These are phyloP conservation scores for Triangularia setosa DNA, from an alignment of 2,329 filamentous ascomycete genomes.

Conservation along the genomic window DNA sequence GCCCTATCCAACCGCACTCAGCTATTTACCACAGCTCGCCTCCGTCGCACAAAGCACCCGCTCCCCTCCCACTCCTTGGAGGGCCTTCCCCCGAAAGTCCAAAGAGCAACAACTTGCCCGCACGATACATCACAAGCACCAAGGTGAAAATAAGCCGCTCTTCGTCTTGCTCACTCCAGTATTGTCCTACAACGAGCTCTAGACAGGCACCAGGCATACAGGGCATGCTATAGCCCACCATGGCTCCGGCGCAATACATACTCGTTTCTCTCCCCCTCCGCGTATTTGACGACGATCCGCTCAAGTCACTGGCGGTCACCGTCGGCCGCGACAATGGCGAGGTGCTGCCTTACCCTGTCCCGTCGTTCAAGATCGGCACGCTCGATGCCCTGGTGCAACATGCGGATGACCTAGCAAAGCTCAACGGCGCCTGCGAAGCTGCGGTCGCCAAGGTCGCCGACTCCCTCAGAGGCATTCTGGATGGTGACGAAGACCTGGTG, in stretches of 20 bases:
- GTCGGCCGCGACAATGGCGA: conserved; percentile 71
- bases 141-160: background rate
- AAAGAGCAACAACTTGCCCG: background rate
- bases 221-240: conserved; percentile 30
- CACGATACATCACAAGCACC: background rate
- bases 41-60: background rate
- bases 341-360: conserved; percentile 74
- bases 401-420: conserved; percentile 89
- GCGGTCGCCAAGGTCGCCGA: conserved; percentile 88
- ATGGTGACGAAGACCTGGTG: conserved; percentile 78
- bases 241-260: conserved; percentile 64
- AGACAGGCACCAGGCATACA: background rate
- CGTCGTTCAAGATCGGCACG: conserved; percentile 96
- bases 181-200: background rate
- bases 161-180: background rate
- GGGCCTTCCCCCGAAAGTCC: background rate
- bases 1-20: background rate
- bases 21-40: background rate
- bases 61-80: background rate
- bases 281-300: conserved; percentile 80
- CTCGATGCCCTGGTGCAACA: conserved; percentile 93
- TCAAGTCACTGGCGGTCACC: conserved; percentile 69
- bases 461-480: conserved; percentile 75
- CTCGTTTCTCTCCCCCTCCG: conserved; percentile 87
- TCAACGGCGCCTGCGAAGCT: conserved; percentile 72